These are phyloP conservation scores for Xylaria polymorpha DNA, from an alignment of 2,329 filamentous ascomycete genomes.

Conservation along the genomic window DNA sequence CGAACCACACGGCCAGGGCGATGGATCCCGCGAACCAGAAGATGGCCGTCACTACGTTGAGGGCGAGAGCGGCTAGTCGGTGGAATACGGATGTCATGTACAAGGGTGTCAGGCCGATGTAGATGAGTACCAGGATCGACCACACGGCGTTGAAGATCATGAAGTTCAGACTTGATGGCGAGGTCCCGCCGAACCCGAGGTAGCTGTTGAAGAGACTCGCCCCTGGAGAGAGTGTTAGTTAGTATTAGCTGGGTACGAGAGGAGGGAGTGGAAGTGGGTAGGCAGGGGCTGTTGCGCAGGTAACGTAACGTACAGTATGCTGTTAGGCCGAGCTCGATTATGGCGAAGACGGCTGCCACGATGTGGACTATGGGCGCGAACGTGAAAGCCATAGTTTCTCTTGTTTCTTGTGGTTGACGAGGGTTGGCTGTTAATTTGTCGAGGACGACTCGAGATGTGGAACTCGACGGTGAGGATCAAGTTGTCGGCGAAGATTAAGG, in stretches of 20 bases:
- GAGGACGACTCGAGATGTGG: neutral
- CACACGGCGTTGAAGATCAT: conserved; percentile 83
- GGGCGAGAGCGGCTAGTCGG: conserved; percentile 71
- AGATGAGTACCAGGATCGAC: conserved; percentile 77
- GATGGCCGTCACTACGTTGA: conserved; percentile 79
- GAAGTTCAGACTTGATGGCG: conserved; percentile 75
- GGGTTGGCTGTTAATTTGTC: neutral
- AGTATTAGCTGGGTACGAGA: neutral
- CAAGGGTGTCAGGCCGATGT: conserved; percentile 75
- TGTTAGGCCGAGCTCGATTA: conserved; percentile 80
- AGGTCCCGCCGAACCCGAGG: conserved; percentile 45
- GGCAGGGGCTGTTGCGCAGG: too few relatives aligned
- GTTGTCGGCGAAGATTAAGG: neutral
- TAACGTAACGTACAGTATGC: conserved; percentile 71
- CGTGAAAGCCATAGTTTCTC: conserved; percentile 61
- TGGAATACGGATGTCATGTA: conserved; percentile 71
- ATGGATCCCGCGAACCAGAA: conserved; percentile 94
- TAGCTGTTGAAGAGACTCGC: conserved; percentile 60
- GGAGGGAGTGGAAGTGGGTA: neutral
- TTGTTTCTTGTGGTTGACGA: neutral
- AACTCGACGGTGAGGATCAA: neutral
- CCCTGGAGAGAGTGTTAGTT: conserved; percentile 57
- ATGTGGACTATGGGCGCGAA: conserved; percentile 73
- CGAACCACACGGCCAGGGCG: conserved; percentile 75
- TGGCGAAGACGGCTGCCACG: conserved; percentile 73